Evolutionary conservation across 2,329 filamentous ascomycete genomes (phyloP).

Genomic region (Penicillium sp.): DNA sequence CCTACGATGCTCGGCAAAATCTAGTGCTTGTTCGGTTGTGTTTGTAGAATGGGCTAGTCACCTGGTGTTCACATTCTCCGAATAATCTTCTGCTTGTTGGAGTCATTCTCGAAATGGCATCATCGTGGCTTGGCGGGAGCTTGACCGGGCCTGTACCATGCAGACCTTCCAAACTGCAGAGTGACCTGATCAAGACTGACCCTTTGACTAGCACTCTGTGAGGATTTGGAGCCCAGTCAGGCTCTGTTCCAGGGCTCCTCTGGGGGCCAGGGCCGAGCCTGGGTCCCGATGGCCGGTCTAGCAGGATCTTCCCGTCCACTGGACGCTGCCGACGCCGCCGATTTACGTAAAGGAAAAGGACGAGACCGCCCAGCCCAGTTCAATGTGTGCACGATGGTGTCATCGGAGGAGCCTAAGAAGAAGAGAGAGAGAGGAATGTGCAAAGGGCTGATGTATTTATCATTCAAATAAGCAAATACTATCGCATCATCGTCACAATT

Average conservation of each 20-base stretch:
- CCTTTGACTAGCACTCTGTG: too few relatives aligned
- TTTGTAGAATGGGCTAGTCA: not conserved
- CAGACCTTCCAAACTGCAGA: not conserved
- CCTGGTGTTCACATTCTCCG: not conserved
- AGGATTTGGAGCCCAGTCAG: too few relatives aligned
- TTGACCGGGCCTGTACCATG: not conserved
- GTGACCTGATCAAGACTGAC: not conserved
- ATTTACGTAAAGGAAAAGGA: constrained; percentile 46
- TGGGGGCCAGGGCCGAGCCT: constrained; percentile 10
- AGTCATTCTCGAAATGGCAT: not conserved
- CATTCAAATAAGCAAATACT: not conserved
- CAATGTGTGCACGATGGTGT: constrained; percentile 15
- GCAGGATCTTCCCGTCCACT: constrained; percentile 27
- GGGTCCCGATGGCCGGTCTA: constrained; percentile 18
- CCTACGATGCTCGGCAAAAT: not conserved
- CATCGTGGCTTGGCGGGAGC: constrained; percentile 12
- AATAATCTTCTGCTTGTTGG: not conserved
- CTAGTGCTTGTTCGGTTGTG: not conserved
- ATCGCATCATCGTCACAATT: too few relatives aligned
- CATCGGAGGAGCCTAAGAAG: constrained; percentile 2
- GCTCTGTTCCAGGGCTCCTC: not conserved
- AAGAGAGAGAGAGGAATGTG: not conserved
- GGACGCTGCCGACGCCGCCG: constrained; percentile 26
- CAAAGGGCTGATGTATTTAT: not conserved
- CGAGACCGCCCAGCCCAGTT: constrained; percentile 11